phyloP scores from a whole-genome alignment of 2,329 filamentous ascomycete species.

The Cytospora chrysosperma region DNA sequence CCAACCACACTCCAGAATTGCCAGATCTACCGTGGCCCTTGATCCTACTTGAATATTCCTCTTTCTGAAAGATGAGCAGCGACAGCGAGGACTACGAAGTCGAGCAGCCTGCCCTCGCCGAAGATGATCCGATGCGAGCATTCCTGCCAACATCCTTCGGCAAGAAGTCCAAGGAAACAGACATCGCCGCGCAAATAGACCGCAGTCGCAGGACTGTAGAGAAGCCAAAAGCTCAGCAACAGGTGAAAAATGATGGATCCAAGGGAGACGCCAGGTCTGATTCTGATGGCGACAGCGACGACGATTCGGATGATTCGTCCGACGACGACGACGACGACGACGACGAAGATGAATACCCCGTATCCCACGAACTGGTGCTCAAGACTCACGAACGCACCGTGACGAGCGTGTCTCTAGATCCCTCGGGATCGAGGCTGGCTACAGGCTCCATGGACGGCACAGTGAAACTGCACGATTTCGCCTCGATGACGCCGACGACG shows the following conservation, averaged over 20 bases:
- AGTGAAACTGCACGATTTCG: conserved; percentile 91
- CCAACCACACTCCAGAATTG: neutral
- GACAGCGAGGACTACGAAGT: conserved; percentile 61
- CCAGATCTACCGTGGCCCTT: neutral
- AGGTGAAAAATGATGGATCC: conserved; percentile 32
- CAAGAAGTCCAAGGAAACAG: conserved; percentile 70
- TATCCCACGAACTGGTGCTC: conserved; percentile 88
- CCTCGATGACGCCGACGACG: conserved; percentile 92
- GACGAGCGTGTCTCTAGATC: conserved; percentile 80
- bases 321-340: conserved; percentile 67
- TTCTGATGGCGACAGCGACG: conserved; percentile 36
- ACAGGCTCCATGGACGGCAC: conserved; percentile 91
- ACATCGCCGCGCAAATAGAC: conserved; percentile 79
- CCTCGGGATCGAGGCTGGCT: conserved; percentile 78
- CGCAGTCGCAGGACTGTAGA: conserved; percentile 64
- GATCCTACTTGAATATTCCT: neutral
- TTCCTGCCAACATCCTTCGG: conserved; percentile 85
- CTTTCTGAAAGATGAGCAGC: conserved; percentile 51
- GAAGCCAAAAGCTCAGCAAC: conserved; percentile 32
- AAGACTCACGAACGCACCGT: conserved; percentile 90
- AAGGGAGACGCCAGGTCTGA: conserved; percentile 27
- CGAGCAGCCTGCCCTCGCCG: conserved; percentile 53
- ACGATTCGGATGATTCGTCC: conserved; percentile 54
- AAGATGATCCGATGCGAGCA: conserved; percentile 69
- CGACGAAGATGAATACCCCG: conserved; percentile 84